Evolutionary conservation across 768 basidiomycete genomes (phyloP), one percentile per base, ranked within the genome.

Genomic region (Panaeolus cyanescens): DNA sequence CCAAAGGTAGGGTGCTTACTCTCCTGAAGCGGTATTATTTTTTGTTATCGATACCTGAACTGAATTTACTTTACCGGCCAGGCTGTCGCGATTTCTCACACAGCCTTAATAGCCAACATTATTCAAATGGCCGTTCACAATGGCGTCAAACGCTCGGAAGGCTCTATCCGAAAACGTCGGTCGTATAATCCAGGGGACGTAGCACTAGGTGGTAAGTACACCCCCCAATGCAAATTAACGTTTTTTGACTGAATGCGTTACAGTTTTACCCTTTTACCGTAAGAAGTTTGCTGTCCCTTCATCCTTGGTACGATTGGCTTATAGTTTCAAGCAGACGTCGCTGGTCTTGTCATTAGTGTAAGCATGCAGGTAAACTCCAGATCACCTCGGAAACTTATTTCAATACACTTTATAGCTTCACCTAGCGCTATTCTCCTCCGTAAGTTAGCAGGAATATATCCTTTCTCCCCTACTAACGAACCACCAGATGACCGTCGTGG

Each of bases 331-430:
- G 50, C 32, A 72, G 71, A 74, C 59, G 71, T 73, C 54, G 75
- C 70, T 53, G 88, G 88, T 12, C 71, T 89, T 28, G 77, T 87
- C 28, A 81, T 86, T 56, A 79, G 78, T 67, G 82, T 85, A 66
- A 65, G 79, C 69, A 17, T 55, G 17, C 31, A 30, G 30, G 56
- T 32, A 15, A 30, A n/a, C 45, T 45, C 55, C 45, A 50, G 56
- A 53, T 25, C 30, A 61, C 56, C 34, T 61, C 58, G 54, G 62
- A 28, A 22, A 30, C 40, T 64, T 50, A 68, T 56, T 61, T 60
- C 55, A 63, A 19, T 32, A 59, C 37, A 39, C 20, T 59, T 57
- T 64, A 15, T 28, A 87, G 86, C 74, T 86, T 58, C 88, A 89
- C 67, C 78, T 82, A 58, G 71, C 77, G 31, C 62, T 89, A 39